Evolutionary conservation across 2,329 filamentous ascomycete genomes (phyloP), one percentile per base, ranked within the genome.

Genomic region (Penicillium expansum): DNA sequence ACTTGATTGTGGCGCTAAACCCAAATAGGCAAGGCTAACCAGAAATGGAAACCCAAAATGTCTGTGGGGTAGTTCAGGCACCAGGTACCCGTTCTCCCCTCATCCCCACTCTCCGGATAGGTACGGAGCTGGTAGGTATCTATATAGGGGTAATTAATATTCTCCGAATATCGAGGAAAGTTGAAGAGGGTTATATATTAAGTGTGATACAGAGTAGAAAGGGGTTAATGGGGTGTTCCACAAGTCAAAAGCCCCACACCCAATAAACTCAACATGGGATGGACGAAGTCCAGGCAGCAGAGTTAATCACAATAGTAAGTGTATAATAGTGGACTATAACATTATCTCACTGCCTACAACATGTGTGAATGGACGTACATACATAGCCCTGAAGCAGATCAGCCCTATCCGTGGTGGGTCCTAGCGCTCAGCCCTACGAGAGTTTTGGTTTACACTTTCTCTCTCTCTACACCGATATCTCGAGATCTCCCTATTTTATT

Each of bases 391-490:
- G 32, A 20, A 20, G 13, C 13, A 50, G 11, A 29, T 38, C 50
- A 47, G 50, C 50, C 51, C 20, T 39, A 48, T 48, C 48, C 10
- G 18, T 22, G n/a, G 41, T 47, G 51, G 51, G 51, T 33, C 50
- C 42, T 29, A 9, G n/a, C n/a, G n/a, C n/a, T 54, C 51, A 54
- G 51, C 51, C 51, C 51, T 53, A 53, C 7, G 43, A 30, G 32
- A 32, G 16, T 14, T 52, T 5, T 9, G n/a, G 3, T 9, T 24
- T 11, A 29, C 49, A n/a, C 16, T 33, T 27, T 18, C 38, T 29
- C 16, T 35, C 39, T n/a, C n/a, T n/a, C n/a, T n/a, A n/a, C n/a
- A n/a, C n/a, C n/a, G n/a, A n/a, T n/a, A n/a, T n/a, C n/a, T 2
- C 3, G 13, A n/a, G 22, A 18, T 11, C 9, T 14, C n/a, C 35